Evolutionary conservation across 192 early-diverging fungal genomes (phyloP).

Genomic region (Pecoramyces ruminantium): DNA sequence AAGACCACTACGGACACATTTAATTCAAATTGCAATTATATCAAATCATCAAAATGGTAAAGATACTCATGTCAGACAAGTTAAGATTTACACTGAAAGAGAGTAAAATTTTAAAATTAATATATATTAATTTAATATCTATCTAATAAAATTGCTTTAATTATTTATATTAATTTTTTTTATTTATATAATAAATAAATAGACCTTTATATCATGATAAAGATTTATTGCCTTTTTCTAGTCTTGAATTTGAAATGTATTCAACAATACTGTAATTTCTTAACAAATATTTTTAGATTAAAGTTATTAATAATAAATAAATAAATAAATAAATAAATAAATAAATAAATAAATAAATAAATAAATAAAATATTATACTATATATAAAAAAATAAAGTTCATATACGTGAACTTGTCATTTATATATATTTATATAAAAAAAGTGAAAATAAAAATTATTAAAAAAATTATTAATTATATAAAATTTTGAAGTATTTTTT

Average conservation of each 20-base stretch:
- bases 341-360: too few relatives aligned
- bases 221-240: conserved; percentile 25
- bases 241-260: conserved; percentile 23
- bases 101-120: conserved; percentile 14
- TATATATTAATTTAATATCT: background rate
- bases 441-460: too few relatives aligned
- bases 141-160: background rate
- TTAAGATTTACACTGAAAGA: conserved; percentile 42
- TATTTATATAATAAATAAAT: background rate
- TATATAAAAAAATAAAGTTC: too few relatives aligned
- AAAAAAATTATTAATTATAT: too few relatives aligned
- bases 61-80: conserved; percentile 64
- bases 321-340: too few relatives aligned
- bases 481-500: too few relatives aligned
- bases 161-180: background rate
- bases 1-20: conserved; percentile 33
- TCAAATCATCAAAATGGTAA: conserved; percentile 65
- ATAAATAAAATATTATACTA: too few relatives aligned
- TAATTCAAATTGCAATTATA: conserved; percentile 52
- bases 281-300: background rate
- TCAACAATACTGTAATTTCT: conserved; percentile 11
- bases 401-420: too few relatives aligned
- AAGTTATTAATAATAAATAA: too few relatives aligned
- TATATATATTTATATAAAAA: too few relatives aligned
- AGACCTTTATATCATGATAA: conserved; percentile 11